Evolutionary conservation across 768 basidiomycete species (phyloP).

Genomic region (Lactifluus echinatus): DNA sequence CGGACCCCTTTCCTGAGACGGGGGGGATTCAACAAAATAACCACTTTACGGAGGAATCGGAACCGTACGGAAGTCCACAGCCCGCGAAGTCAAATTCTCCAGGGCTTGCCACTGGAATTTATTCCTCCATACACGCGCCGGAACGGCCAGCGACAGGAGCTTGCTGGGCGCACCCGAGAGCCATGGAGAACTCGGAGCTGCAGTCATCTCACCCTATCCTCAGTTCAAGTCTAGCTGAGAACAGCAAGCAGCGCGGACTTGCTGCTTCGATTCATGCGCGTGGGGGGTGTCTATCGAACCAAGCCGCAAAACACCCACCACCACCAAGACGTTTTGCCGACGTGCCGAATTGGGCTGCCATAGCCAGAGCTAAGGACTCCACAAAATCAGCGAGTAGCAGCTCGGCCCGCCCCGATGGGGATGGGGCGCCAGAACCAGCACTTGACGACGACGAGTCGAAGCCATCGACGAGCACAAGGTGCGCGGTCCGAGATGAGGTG

Average conservation of each 20-base stretch:
- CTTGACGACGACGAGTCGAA: background rate
- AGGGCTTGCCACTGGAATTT: background rate
- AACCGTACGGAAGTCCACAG: background rate
- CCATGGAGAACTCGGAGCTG: background rate
- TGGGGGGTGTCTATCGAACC: background rate
- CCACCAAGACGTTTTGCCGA: background rate
- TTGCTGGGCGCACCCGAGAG: background rate
- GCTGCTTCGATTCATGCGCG: constrained; percentile 4
- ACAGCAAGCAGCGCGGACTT: background rate
- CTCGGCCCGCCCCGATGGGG: background rate
- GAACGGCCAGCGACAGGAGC: background rate
- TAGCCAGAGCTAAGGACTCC: background rate
- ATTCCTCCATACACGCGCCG: background rate
- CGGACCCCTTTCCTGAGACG: background rate
- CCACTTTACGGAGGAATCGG: background rate
- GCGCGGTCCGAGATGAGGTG: constrained; percentile 1
- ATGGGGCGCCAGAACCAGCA: background rate
- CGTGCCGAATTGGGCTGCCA: constrained; percentile 14
- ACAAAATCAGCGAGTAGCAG: background rate
- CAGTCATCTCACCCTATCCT: background rate
- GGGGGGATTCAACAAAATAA: background rate
- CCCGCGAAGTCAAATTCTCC: background rate
- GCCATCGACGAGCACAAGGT: background rate
- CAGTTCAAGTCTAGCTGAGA: background rate
- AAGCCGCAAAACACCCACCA: background rate